These are phyloP conservation scores for Omphalotus olearius DNA, from an alignment of 1,284 basidiomycete genomes.

Conservation along the genomic window DNA sequence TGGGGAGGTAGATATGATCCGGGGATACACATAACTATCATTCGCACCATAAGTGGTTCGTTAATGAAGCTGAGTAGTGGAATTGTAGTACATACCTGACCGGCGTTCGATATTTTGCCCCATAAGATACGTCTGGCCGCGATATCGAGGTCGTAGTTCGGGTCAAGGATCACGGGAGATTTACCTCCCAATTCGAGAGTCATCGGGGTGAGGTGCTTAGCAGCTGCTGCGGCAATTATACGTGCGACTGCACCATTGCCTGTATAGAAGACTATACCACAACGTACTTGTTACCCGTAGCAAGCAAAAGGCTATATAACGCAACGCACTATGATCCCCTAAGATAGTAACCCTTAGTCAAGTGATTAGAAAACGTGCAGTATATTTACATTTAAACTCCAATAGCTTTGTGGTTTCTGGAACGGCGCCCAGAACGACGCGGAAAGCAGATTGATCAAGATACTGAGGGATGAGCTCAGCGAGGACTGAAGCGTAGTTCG, in stretches of 20 bases:
- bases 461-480: slow-evolving; percentile 56
- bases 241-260: slow-evolving; percentile 53
- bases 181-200: slow-evolving; percentile 49
- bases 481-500: slow-evolving; percentile 44
- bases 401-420: slow-evolving; percentile 48
- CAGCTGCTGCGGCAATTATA: slow-evolving; percentile 65
- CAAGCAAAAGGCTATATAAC: not conserved
- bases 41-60: not conserved
- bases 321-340: slow-evolving; percentile 5
- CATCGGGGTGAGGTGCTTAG: slow-evolving; percentile 68
- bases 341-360: not conserved
- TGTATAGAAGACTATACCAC: slow-evolving; percentile 35
- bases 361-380: slow-evolving; percentile 25
- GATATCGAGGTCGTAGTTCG: slow-evolving; percentile 35
- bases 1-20: slow-evolving; percentile 58
- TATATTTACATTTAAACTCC: slow-evolving; percentile 53
- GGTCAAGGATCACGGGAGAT: slow-evolving; percentile 51
- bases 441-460: slow-evolving; percentile 45
- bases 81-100: slow-evolving; percentile 40
- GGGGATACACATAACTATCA: slow-evolving; percentile 55
- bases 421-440: slow-evolving; percentile 53
- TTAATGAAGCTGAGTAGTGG: not conserved
- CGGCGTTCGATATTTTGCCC: slow-evolving; percentile 53
- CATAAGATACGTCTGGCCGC: slow-evolving; percentile 43
- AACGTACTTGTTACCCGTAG: slow-evolving; percentile 13